These are phyloP conservation scores for Volvox africanus DNA, from an alignment of 139 green algal species.

Conservation along the genomic window DNA sequence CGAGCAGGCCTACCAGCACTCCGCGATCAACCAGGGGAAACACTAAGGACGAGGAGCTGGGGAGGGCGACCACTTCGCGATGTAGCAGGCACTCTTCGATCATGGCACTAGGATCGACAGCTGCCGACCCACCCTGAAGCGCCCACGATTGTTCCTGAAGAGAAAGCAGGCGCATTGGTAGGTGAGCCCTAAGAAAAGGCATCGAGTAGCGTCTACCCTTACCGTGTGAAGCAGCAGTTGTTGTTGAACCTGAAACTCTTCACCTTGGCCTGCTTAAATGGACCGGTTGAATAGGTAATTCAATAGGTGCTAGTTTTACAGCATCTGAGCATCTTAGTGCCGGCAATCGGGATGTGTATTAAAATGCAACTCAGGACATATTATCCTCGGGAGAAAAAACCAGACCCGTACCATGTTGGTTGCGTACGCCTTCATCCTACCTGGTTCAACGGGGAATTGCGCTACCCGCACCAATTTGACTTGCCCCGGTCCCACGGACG, in stretches of 20 bases:
- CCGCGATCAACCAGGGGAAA: slow-evolving; percentile 66
- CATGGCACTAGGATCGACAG: slow-evolving; percentile 19
- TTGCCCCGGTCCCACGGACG: slow-evolving; percentile 19
- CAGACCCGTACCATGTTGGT: neutral
- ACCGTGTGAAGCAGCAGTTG: slow-evolving; percentile 36
- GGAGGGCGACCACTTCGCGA: slow-evolving; percentile 73
- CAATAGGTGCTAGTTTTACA: too few relatives aligned
- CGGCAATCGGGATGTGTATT: neutral
- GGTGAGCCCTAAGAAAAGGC: too few relatives aligned
- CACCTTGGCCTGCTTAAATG: neutral
- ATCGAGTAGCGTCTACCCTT: neutral
- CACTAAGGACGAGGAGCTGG: slow-evolving; percentile 67
- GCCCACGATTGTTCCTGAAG: slow-evolving; percentile 44
- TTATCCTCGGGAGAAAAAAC: neutral
- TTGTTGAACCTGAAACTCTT: neutral
- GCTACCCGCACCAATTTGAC: slow-evolving; percentile 31
- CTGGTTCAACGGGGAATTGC: neutral
- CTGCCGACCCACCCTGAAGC: slow-evolving; percentile 39
- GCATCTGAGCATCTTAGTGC: too few relatives aligned
- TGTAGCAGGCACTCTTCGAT: slow-evolving; percentile 69
- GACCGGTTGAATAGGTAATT: too few relatives aligned
- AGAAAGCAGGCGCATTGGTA: too few relatives aligned
- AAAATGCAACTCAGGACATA: neutral
- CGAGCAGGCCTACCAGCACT: slow-evolving; percentile 75
- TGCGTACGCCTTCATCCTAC: neutral